Evolutionary conservation across 1,284 basidiomycete species (phyloP).

Genomic region (Meira miltonrushii): DNA sequence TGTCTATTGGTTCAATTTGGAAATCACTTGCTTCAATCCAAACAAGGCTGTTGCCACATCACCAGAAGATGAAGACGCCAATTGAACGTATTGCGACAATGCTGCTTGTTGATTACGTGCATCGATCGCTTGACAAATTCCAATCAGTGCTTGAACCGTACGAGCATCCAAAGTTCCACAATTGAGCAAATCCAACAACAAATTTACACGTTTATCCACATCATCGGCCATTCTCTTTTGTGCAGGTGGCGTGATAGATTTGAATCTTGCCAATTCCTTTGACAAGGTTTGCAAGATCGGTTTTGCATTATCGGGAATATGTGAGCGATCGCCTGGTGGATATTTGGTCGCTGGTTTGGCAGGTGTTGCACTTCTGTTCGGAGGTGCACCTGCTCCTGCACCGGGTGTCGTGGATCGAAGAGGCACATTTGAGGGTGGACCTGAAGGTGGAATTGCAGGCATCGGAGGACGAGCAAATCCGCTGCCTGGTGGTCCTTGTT

Average conservation of each 20-base stretch:
- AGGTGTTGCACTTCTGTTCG: conserved; percentile 26
- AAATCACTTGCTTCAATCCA: conserved; percentile 38
- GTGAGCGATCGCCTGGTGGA: conserved; percentile 80
- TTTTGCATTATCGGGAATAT: conserved; percentile 70
- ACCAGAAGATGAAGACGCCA: conserved; percentile 41
- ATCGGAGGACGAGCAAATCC: conserved; percentile 7
- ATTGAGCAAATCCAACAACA: conserved; percentile 83
- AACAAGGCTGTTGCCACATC: conserved; percentile 42
- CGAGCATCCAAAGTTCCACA: conserved; percentile 66
- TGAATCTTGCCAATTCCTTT: conserved; percentile 29
- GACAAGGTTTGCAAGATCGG: conserved; percentile 61
- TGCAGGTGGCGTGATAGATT: conserved; percentile 59
- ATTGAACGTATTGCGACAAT: conserved; percentile 41
- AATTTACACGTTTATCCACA: conserved; percentile 77
- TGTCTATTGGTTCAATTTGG: conserved; percentile 1
- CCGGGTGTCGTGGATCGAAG: conserved; percentile 49
- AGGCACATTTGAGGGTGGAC: conserved; percentile 47
- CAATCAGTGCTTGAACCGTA: conserved; percentile 41
- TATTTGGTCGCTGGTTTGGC: conserved; percentile 62
- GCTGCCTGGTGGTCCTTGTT: neutral
- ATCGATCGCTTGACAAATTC: conserved; percentile 47
- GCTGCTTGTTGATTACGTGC: conserved; percentile 46
- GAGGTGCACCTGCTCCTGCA: conserved; percentile 36
- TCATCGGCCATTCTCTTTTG: conserved; percentile 83
- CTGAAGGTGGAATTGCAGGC: neutral